Evolutionary conservation across 2,329 filamentous ascomycete genomes (phyloP), one percentile per base, ranked within the genome.

Genomic region (Cladophialophora yegresii): DNA sequence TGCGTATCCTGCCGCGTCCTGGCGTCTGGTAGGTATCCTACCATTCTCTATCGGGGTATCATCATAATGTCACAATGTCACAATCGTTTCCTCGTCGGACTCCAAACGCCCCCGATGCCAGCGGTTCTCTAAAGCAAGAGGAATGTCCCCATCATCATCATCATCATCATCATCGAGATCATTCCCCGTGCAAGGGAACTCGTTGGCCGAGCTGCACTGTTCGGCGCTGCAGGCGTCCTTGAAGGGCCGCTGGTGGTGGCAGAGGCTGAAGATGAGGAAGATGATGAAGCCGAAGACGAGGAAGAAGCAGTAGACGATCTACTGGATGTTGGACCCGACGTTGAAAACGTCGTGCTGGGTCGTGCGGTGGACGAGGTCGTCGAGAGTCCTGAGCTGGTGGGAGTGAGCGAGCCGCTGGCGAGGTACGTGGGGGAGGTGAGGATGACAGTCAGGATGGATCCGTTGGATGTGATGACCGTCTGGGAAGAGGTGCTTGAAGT

Each of bases 291-390:
- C 8, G 51, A 28, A 32, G 51, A 36, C 10, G 51, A n/a, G n/a
- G 49, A 22, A 20, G 51, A 54, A 20, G 51, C 28, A 30, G 51
- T 32, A 7, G 51, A 54, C 16, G 51, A 5, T n/a, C 22, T 54
- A n/a, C 32, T 6, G 7, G 26, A n/a, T 20, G 26, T 32, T 16
- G 33, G 51, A 28, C 51, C 33, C 20, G 28, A 28, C 12, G 51
- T 54, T 22, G 51, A 32, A 13, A 54, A 32, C 6, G 51, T 54
- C 16, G 51, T 54, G n/a, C 51, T 28, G 28, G n/a, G 28, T 54
- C 51, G 28, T 54, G 51, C 33, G 10, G 16, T 4, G 47, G 47
- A 50, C 9, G 47, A 22, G 12, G 47, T 50, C 20, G 45, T 50
- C 36, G 36, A n/a, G 3, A 28, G 28, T 33, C 51, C 9, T 3